Evolutionary conservation across 169 alveolate species (phyloP).

Genomic region (Plasmodium knowlesi): DNA sequence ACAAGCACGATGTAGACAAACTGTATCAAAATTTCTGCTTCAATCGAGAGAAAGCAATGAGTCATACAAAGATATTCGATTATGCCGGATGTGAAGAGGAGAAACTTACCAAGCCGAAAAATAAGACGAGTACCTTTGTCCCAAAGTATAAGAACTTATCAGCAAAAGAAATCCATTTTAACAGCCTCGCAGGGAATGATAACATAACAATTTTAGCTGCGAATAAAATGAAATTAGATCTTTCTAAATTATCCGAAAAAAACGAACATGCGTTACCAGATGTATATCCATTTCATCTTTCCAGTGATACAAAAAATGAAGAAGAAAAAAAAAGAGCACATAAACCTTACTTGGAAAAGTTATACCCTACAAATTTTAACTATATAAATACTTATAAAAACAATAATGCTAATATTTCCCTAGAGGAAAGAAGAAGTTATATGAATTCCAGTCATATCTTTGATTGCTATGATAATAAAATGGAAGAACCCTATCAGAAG

Average conservation of each 20-base stretch:
- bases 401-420: constrained; percentile 53
- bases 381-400: constrained; percentile 66
- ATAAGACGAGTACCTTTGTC: constrained; percentile 26
- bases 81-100: constrained; percentile 2
- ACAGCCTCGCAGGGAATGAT: constrained; percentile 63
- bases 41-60: constrained; percentile 48
- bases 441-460: constrained; percentile 75
- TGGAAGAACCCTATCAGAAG: background rate
- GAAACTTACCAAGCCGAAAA: constrained; percentile 19
- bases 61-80: constrained; percentile 57
- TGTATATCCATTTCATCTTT: constrained; percentile 73
- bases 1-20: background rate
- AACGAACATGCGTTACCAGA: constrained; percentile 42
- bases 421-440: constrained; percentile 44
- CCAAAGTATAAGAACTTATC: constrained; percentile 57
- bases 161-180: constrained; percentile 57
- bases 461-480: constrained; percentile 37
- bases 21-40: background rate
- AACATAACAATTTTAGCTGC: constrained; percentile 71
- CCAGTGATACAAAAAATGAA: constrained; percentile 23
- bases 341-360: constrained; percentile 26
- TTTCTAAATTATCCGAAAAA: constrained; percentile 16
- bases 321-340: background rate
- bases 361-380: constrained; percentile 70
- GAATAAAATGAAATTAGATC: constrained; percentile 62